Conservation (phyloP, 2,329 filamentous ascomycete genomes). For the Penicillium paneum region DNA sequence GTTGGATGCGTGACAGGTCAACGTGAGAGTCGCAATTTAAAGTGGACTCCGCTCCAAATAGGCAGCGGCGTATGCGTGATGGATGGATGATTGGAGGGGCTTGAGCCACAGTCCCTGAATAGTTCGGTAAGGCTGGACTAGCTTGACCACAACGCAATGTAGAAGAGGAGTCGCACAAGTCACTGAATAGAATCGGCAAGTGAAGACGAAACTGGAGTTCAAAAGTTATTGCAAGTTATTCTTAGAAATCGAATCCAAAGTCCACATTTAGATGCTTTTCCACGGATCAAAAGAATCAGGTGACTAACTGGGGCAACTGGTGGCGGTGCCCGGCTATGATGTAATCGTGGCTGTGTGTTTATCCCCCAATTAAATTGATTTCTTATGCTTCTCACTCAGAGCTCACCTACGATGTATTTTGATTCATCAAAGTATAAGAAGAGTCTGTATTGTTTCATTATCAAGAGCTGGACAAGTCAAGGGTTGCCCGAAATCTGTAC, state of each 20-base stretch:
- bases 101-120: conserved; percentile 11
- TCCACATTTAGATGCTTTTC: conserved; percentile 13
- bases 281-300: conserved; percentile 19
- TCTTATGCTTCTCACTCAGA: neutral
- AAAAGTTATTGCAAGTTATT: conserved; percentile 9
- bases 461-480: too few species aligned
- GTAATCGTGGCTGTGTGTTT: conserved; percentile 17
- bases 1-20: conserved; percentile 11
- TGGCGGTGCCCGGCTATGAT: conserved; percentile 18
- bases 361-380: neutral
- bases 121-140: conserved; percentile 3
- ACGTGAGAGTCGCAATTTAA: conserved; percentile 1
- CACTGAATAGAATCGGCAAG: neutral
- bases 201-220: neutral
- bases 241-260: conserved; percentile 20
- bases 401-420: neutral
- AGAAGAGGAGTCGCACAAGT: neutral
- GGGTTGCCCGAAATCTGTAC: neutral
- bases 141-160: neutral
- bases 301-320: conserved; percentile 8
- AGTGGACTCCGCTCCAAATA: conserved; percentile 8
- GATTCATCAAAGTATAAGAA: neutral
- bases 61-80: conserved; percentile 21
- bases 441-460: neutral
- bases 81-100: conserved; percentile 15